Base-by-base conservation (phyloP, 2,329 filamentous ascomycete species). In the Alternaria gaisen region DNA sequence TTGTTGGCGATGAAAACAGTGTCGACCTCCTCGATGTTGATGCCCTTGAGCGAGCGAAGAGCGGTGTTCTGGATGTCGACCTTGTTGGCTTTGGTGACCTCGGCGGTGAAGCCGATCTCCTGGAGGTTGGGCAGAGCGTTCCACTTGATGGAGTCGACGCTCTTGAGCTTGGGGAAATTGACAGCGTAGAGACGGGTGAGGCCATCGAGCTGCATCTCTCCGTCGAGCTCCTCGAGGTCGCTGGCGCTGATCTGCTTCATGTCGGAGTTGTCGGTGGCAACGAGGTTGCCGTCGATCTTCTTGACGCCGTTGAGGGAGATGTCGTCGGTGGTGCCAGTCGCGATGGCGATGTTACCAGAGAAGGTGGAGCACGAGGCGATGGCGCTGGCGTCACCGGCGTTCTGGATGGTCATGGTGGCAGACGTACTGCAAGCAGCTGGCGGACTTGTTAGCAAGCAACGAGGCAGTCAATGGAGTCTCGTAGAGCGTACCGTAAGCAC, bases 21-120 rank as follows among this genome's bases (percentile, higher is more conserved):
- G 58, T 87, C 85, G 56, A 93, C 89, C n/a, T 86, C 85, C 66
- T 87, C 81, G 66, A 98, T 85, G 78, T 93, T 91, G 78, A 99
- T 91, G 75, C 93, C 93, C 68, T 90, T 85, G 61, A 99, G 87
- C 68, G 86, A 88, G 78, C 83, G 86, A 71, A 99, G 87, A 80
- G 90, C 88, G 52, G 95, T 99, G 84, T 99, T 95, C 81, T 88
- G 87, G 78, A 99, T 94, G 70, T 83, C 81, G 70, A 99, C 86
- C 65, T 82, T 86, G 66, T 82, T 82, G 61, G 91, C 91, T 78
- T 88, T 83, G 71, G 85, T 88, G 72, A 98, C 84, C 81, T 86
- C 77, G 83, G 85, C 75, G 80, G 83, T 81, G 82, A 92, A 91
- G 58, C 80, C 81, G 44, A 92, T 81, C 34, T 76, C 72, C 72